Conservation (phyloP, 208 protist species). For the Leishmania arabica region DNA sequence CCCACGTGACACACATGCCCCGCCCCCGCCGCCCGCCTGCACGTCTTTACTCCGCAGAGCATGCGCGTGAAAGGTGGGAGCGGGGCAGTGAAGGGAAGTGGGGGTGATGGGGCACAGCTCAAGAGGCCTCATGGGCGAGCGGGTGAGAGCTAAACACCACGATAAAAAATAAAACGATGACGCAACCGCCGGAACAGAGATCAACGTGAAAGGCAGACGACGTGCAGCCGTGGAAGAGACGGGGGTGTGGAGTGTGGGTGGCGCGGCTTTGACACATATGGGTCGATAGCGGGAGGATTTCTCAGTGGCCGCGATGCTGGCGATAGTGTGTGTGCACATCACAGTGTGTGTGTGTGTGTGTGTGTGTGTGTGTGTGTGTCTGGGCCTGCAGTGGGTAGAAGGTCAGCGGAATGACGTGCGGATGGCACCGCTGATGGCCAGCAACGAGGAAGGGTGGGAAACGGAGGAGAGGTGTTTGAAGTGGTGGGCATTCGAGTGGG, state of each 20-base stretch:
- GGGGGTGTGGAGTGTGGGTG: too few relatives aligned
- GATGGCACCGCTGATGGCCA: not conserved
- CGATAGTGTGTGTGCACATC: not conserved
- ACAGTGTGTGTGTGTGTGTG: not conserved
- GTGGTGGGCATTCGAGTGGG: not conserved
- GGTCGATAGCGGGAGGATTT: not conserved
- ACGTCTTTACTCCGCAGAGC: not conserved
- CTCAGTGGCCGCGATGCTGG: not conserved
- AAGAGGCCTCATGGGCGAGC: too few relatives aligned
- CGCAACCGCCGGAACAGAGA: not conserved
- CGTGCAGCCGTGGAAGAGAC: not conserved
- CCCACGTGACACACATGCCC: not conserved
- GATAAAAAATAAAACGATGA: not conserved
- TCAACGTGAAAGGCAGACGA: not conserved
- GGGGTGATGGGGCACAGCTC: not conserved
- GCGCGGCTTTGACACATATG: not conserved
- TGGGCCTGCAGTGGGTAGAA: not conserved
- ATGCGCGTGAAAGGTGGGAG: too few relatives aligned
- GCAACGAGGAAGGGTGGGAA: conserved; percentile 1
- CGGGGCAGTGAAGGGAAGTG: not conserved
- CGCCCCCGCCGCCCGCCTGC: not conserved
- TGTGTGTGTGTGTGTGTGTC: not conserved
- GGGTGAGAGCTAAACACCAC: too few relatives aligned
- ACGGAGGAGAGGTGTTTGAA: not conserved
- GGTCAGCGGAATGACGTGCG: not conserved